Percentiles rank a stretch among this genome's conserved stretches.
These are phyloP conservation scores for Trichoderma arundinaceum DNA, from an alignment of 2,329 filamentous ascomycete genomes.

Conservation along the genomic window DNA sequence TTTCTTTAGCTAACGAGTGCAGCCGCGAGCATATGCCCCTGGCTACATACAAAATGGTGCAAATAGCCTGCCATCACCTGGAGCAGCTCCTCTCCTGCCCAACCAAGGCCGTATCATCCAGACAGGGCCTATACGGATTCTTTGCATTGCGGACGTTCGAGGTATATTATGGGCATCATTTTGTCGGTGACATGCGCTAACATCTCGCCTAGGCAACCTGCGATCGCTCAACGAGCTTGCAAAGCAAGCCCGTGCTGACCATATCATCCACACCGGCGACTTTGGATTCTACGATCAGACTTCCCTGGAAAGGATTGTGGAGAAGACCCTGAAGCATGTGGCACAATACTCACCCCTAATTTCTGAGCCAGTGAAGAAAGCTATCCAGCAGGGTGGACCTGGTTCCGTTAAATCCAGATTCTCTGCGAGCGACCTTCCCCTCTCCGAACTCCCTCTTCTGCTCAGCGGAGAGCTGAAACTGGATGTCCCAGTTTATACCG, in stretches of 20 bases:
- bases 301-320: conserved; percentile 94
- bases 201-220: conserved; percentile 76
- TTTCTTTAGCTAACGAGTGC: conserved; percentile 37
- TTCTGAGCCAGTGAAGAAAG: conserved; percentile 74
- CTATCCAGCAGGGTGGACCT: conserved; percentile 67
- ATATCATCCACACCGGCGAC: conserved; percentile 98
- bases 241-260: conserved; percentile 90
- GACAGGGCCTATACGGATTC: conserved; percentile 67
- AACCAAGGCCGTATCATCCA: conserved; percentile 72
- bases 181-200: conserved; percentile 20
- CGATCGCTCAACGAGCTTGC: conserved; percentile 95
- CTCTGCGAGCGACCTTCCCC: conserved; percentile 77
- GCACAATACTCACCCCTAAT: conserved; percentile 97
- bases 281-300: conserved; percentile 99
- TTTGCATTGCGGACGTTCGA: conserved; percentile 75
- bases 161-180: conserved; percentile 50
- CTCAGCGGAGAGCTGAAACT: conserved; percentile 87
- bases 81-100: conserved; percentile 68
- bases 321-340: conserved; percentile 98
- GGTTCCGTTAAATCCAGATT: conserved; percentile 88
- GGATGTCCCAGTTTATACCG: conserved; percentile 96
- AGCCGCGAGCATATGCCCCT: conserved; percentile 54
- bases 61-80: conserved; percentile 58
- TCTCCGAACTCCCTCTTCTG: conserved; percentile 90
- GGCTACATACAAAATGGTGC: conserved; percentile 70